Evolutionary conservation across 2,329 filamentous ascomycete species (phyloP), one percentile per base, ranked within the genome.

Genomic region (Xylaria sp.): DNA sequence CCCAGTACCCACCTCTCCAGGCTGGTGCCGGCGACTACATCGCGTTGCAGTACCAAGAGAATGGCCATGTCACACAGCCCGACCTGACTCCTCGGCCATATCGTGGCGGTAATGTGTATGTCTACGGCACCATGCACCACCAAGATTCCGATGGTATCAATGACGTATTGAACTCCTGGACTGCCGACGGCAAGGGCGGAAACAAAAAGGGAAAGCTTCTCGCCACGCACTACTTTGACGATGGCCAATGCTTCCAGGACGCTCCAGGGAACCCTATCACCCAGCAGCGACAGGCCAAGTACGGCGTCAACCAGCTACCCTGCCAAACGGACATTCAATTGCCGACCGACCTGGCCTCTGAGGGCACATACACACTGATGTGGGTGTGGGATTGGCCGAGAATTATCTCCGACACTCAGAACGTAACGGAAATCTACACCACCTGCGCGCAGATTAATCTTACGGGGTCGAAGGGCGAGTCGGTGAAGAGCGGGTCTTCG

Each of bases 331-430:
- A 96, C 76, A 83, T 98, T 56, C 85, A 90, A 75, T 83, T 99
- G 14, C 96, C 96, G 0, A 77, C 83, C 4, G 86, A 92, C 73
- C 82, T 89, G 55, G 79, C 85, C n/a, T 79, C 84, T 9, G 89
- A 89, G 53, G 86, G 89, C 34, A 85, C 86, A 32, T 93, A 94
- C 78, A 95, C 93, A 2, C 81, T 97, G 60, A 97, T 97, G 84
- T 98, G 95, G 95, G 91, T 98, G 54, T 98, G 96, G 96, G 92
- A 97, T 79, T 99, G 94, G 93, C 90, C 91, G 2, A 90, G 88
- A 14, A 83, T 89, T 76, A 80, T 82, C 74, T 74, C 75, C 47
- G 79, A 78, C 70, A 79, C 76, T 71, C 81, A 79, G 68, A 80
- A 86, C 9, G 81, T 81, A 70, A 85, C 85, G 70, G 85, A 90